phyloP scores from a whole-genome alignment of 495 filamentous ascomycete genomes.

The Darksidea phi region DNA sequence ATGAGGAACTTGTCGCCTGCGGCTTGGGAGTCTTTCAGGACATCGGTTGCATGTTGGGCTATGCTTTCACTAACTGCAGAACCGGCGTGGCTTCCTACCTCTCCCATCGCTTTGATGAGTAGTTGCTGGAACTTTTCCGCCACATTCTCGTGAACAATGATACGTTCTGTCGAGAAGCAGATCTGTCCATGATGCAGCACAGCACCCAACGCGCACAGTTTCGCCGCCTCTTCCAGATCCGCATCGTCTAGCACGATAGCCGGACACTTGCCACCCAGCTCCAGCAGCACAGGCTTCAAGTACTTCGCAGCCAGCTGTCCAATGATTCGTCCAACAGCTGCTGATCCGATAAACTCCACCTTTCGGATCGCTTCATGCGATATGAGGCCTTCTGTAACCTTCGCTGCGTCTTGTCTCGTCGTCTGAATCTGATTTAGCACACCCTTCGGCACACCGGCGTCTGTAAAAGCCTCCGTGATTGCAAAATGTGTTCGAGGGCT shows the following conservation, averaged over 20 bases:
- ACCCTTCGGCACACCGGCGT: constrained; percentile 39
- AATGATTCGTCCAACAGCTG: constrained; percentile 39
- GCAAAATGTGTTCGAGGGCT: constrained; percentile 35
- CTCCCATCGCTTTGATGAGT: constrained; percentile 26
- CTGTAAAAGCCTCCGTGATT: constrained; percentile 34
- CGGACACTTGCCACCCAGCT: constrained; percentile 40
- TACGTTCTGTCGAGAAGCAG: constrained; percentile 43
- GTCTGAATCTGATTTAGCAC: constrained; percentile 37
- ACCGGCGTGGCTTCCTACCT: constrained; percentile 38
- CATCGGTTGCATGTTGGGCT: constrained; percentile 34
- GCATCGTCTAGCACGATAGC: constrained; percentile 43
- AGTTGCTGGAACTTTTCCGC: constrained; percentile 26
- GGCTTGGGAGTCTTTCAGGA: constrained; percentile 31
- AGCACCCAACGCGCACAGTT: constrained; percentile 37
- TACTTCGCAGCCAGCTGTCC: constrained; percentile 38
- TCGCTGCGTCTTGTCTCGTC: constrained; percentile 34
- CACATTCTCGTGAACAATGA: constrained; percentile 37
- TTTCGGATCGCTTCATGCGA: constrained; percentile 38
- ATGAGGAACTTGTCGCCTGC: constrained; percentile 33
- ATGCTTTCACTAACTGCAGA: constrained; percentile 31
- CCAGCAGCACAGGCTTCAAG: constrained; percentile 42
- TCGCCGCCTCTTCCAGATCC: constrained; percentile 37
- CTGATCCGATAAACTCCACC: constrained; percentile 41
- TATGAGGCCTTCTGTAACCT: constrained; percentile 38
- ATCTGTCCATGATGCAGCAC: constrained; percentile 43